Percentiles rank a stretch among this genome's conserved stretches.
These are phyloP conservation scores for Salix caprea DNA, from an alignment of 345 rosid species.

Conservation along the genomic window DNA sequence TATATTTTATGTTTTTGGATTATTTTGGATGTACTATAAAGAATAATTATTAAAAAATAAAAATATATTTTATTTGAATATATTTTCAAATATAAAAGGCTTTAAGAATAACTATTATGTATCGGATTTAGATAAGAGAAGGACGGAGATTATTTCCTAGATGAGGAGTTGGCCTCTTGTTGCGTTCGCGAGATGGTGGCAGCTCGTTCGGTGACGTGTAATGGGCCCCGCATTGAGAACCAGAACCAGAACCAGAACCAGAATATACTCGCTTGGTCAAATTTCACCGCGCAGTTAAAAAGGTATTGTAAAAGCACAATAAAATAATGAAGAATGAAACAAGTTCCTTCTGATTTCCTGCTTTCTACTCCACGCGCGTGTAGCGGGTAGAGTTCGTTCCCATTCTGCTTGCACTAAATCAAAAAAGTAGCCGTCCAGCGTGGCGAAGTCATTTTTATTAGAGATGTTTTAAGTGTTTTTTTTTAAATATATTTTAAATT, in stretches of 20 bases:
- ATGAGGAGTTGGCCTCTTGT: slow-evolving; percentile 31
- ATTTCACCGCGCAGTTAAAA: slow-evolving; percentile 36
- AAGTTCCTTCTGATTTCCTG: neutral
- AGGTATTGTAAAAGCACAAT: neutral
- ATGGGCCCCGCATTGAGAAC: slow-evolving; percentile 24
- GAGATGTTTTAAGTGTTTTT: no score
- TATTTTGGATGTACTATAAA: no score
- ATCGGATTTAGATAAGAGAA: slow-evolving; percentile 4
- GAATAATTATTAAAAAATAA: no score
- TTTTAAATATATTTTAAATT: no score
- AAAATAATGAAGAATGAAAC: neutral
- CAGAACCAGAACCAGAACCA: neutral
- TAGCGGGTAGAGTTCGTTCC: neutral
- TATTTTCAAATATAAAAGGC: no score
- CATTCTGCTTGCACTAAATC: neutral
- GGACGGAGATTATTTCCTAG: slow-evolving; percentile 37
- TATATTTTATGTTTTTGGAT: no score
- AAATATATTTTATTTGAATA: no score
- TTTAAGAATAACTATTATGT: no score
- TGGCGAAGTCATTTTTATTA: slow-evolving; percentile 21
- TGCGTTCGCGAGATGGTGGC: slow-evolving; percentile 47
- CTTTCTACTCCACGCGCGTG: slow-evolving; percentile 23
- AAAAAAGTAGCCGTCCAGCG: slow-evolving; percentile 23
- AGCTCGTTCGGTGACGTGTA: slow-evolving; percentile 47
- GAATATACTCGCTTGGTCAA: slow-evolving; percentile 27